A percentile compares a stretch with the other conserved stretches of the same genome.
phyloP scores from a whole-genome alignment of 306 rosid genomes.

The Lagenaria siceraria region DNA sequence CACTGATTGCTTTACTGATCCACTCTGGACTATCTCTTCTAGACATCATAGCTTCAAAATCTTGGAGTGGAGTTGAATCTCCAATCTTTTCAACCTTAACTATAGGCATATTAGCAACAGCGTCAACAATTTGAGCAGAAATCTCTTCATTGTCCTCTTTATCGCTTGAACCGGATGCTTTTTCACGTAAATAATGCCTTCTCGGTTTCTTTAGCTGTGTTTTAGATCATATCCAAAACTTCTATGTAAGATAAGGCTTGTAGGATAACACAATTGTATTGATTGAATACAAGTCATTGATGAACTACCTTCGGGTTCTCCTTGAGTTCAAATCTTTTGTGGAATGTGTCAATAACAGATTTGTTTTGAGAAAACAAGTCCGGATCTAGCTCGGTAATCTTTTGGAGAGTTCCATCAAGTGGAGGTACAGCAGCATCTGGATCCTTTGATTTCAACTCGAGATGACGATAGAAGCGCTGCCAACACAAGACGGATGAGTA shows the following conservation, averaged over 20 bases:
- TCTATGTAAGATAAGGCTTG: not conserved
- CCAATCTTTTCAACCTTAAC: conserved; percentile 51
- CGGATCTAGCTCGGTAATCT: conserved; percentile 55
- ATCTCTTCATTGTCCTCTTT: conserved; percentile 27
- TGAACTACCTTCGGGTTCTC: conserved; percentile 18
- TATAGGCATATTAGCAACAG: conserved; percentile 17
- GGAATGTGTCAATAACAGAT: conserved; percentile 32
- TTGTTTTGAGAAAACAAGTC: conserved; percentile 41
- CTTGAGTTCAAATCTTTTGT: conserved; percentile 34
- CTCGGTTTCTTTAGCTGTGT: conserved; percentile 46
- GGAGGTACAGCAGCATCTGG: conserved; percentile 68
- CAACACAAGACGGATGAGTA: conserved; percentile 3
- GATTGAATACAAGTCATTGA: no score
- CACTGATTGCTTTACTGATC: conserved; percentile 58
- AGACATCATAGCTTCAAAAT: conserved; percentile 74
- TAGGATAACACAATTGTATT: not conserved
- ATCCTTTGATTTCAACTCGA: conserved; percentile 69
- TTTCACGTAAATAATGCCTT: conserved; percentile 28
- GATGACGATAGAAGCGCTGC: conserved; percentile 62
- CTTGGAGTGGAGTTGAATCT: conserved; percentile 52
- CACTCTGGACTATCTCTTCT: conserved; percentile 63
- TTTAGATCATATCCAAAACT: conserved; percentile 11
- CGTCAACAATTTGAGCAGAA: conserved; percentile 24
- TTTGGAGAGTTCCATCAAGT: conserved; percentile 61
- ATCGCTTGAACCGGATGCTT: conserved; percentile 19